Base-by-base conservation (phyloP, 331 rosid genomes). In the Arachis monticola region DNA sequence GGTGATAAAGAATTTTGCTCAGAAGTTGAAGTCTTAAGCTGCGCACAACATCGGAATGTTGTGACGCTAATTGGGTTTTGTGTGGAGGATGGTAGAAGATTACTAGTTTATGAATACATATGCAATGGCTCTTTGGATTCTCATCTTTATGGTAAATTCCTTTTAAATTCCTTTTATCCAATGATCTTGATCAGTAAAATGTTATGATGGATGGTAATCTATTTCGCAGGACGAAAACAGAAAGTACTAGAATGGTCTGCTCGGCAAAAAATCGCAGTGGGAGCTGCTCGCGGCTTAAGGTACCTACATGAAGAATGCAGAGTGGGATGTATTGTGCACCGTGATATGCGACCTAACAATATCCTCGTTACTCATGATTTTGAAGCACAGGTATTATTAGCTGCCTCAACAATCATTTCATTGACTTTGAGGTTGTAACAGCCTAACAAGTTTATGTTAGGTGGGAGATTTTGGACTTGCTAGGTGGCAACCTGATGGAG, bases 381-480 rank as follows among this genome's bases (percentile, higher is more conserved):
- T 73, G 97, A 95, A 83, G 96, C 99, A 74, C 82, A 92, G 71
- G 99, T 92, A 89, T 35, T 35, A 35, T 35, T 17, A 17, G 22
- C 22, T 17, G 22, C 22, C 22, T 17, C 22, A 17, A 17, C 22
- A 17, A 17, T 17, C 22, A 17, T 17, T 17, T 17, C 40, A 35
- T 35, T 35, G 40, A 35, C 4, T 35, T 35, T 35, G 4, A 35
- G 40, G 40, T 35, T 3, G 40, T 35, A 35, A 35, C 40, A 35
- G 40, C 40, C 40, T 35, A 35, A 35, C 40, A 35, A 4, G 40
- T 35, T 35, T 35, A 35, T 35, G 40, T 70, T 79, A 94, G 99
- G 99, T 95, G 11, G 99, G 99, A 83, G 99, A 95, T 89, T 95
- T 95, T 60, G 99, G 99, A 78, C 92, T 95, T 46, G 99, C 99